A percentile compares a stretch with the other conserved stretches of the same genome.
phyloP scores from a whole-genome alignment of 1,284 basidiomycete species.

The Schizopora paradoxa region DNA sequence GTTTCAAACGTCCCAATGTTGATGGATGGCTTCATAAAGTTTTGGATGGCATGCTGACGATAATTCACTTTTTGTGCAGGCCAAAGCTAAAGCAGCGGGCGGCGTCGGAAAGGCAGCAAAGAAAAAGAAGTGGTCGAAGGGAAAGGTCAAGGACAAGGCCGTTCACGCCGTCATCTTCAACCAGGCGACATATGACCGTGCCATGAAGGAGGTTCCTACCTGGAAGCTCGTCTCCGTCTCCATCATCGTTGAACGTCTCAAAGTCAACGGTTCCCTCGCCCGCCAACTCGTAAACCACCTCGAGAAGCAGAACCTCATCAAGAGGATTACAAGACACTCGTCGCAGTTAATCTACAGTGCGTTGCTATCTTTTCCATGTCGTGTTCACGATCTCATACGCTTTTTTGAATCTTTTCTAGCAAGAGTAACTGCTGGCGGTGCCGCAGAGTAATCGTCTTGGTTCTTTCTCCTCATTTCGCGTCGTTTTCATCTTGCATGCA shows the following conservation, averaged over 20 bases:
- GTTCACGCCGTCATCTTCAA: slow-evolving; percentile 92
- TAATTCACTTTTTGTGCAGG: slow-evolving; percentile 44
- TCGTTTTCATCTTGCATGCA: slow-evolving; percentile 8
- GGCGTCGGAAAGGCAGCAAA: slow-evolving; percentile 79
- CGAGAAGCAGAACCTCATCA: slow-evolving; percentile 94
- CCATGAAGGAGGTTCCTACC: slow-evolving; percentile 98
- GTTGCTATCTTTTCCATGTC: slow-evolving; percentile 28
- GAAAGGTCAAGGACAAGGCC: slow-evolving; percentile 99
- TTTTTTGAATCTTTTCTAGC: slow-evolving; percentile 1
- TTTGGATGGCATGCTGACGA: no score
- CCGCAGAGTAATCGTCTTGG: not conserved
- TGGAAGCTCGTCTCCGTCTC: slow-evolving; percentile 99
- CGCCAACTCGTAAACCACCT: slow-evolving; percentile 91
- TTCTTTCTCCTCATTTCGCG: not conserved
- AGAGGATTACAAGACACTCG: slow-evolving; percentile 95
- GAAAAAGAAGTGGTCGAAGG: slow-evolving; percentile 99
- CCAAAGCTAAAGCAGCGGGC: slow-evolving; percentile 74
- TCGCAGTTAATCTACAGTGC: slow-evolving; percentile 91
- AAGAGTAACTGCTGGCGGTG: slow-evolving; percentile 7
- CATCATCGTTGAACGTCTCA: slow-evolving; percentile 96
- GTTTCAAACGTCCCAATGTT: no score
- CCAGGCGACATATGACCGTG: slow-evolving; percentile 89
- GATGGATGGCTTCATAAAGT: no score
- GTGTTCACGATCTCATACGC: not conserved
- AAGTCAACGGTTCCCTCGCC: slow-evolving; percentile 94